phyloP scores from a whole-genome alignment of 2,329 filamentous ascomycete species.

The Colletotrichum sansevieriae region DNA sequence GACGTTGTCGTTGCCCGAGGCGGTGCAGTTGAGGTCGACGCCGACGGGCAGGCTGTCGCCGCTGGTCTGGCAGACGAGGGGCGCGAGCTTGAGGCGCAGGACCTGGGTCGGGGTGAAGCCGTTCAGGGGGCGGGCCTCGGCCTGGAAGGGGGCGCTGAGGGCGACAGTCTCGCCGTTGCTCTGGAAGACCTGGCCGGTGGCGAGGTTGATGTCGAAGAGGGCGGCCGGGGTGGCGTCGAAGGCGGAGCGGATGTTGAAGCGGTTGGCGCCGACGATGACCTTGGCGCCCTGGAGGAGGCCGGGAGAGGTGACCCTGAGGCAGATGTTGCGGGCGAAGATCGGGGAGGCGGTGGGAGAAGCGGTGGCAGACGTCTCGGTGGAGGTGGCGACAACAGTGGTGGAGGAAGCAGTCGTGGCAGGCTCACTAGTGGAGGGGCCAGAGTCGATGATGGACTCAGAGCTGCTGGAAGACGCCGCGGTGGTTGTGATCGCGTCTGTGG shows the following conservation, averaged over 20 bases:
- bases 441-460: too few species aligned
- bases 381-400: background rate
- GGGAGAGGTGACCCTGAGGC: constrained; percentile 22
- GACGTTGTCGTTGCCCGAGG: constrained; percentile 31
- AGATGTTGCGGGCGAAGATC: constrained; percentile 32
- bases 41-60: constrained; percentile 17
- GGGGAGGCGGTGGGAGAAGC: constrained; percentile 18
- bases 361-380: background rate
- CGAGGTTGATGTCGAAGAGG: constrained; percentile 36
- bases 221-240: background rate
- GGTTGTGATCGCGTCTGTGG: background rate
- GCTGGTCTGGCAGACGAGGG: constrained; percentile 17
- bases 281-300: background rate
- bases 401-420: background rate
- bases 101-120: constrained; percentile 26
- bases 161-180: constrained; percentile 15
- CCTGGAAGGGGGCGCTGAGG: constrained; percentile 19
- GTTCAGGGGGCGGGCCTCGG: constrained; percentile 29
- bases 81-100: constrained; percentile 31
- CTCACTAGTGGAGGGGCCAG: background rate
- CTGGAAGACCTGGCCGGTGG: constrained; percentile 33
- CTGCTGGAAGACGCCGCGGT: background rate
- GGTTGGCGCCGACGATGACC: constrained; percentile 18
- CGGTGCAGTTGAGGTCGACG: constrained; percentile 26
- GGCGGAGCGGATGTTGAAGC: constrained; percentile 22